These are phyloP conservation scores for Sarocladium oryzae DNA, from an alignment of 2,329 filamentous ascomycete genomes.

Conservation along the genomic window DNA sequence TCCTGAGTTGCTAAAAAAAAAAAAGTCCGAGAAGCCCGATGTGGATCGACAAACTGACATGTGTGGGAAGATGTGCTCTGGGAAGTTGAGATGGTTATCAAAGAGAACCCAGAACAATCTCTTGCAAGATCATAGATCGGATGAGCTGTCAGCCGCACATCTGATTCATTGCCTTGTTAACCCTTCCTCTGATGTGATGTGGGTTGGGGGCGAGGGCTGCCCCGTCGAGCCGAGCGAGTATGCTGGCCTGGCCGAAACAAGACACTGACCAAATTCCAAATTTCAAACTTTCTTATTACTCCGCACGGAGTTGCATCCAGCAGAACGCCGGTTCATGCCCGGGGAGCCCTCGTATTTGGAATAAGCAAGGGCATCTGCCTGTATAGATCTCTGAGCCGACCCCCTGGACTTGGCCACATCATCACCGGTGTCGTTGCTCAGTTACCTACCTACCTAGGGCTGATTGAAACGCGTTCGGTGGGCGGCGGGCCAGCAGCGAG, in stretches of 20 bases:
- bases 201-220: too few relatives aligned
- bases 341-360: background rate
- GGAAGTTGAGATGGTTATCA: background rate
- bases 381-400: too few relatives aligned
- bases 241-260: too few relatives aligned
- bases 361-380: too few relatives aligned
- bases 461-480: background rate
- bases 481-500: background rate
- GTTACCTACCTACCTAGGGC: background rate
- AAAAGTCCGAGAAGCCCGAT: background rate
- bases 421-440: background rate
- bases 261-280: too few relatives aligned
- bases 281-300: too few relatives aligned
- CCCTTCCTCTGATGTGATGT: too few relatives aligned
- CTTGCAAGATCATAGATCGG: background rate
- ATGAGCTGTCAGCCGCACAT: too few relatives aligned
- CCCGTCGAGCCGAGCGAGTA: too few relatives aligned
- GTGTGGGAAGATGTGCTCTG: background rate
- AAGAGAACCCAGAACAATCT: background rate
- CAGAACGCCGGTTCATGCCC: too few relatives aligned
- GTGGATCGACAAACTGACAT: background rate
- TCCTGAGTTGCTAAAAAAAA: conserved; percentile 7
- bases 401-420: background rate
- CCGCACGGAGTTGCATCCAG: too few relatives aligned
- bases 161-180: too few relatives aligned